Evolutionary conservation across 192 early-diverging fungal species (phyloP), one percentile per base, ranked within the genome.

Genomic region (Entrophospora sp.): DNA sequence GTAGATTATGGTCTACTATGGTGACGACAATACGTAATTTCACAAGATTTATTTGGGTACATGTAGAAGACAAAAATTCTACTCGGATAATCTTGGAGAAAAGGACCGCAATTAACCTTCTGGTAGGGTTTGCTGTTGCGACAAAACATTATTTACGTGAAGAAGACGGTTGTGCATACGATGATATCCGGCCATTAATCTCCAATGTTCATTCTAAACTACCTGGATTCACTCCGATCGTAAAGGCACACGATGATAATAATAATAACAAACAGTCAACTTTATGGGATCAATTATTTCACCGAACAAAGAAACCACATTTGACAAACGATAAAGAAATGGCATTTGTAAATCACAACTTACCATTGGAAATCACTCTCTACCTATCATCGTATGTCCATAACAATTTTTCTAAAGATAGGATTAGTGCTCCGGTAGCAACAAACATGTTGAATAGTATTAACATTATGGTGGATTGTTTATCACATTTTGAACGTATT

Each of bases 131-230:
- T 69, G 81, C 85, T 34, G 75, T 89, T 42, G 79, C 89, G 0
- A 83, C 85, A 42, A 97, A 94, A 79, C 88, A 93, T 68, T 88
- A 89, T 61, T 77, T 96, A 31, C 86, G 92, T 32, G 81, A 83
- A 62, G 88, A 96, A 64, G 73, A 81, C 28, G 84, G 84, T 12
- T 73, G 81, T 55, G 66, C 83, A 10, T 83, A 88, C 45, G 75
- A 79, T 0, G 93, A 96, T 65, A 80, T 89, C 56, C 73, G 84
- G 62, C 80, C 80, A 2, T 71, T 89, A 14, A 49, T 91, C 20
- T 34, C 75, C 28, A 83, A 89, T 64, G 74, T 91, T 42, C 36
- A 36, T 16, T 46, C 22, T 16, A 71, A 62, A 28, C 44, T 72
- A 49, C 72, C 69, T 2, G 31, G 36, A n/a, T 35, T 42, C 34